Evolutionary conservation across 1,139 yeast species (phyloP).

Genomic region (Citeromyces siamensis): DNA sequence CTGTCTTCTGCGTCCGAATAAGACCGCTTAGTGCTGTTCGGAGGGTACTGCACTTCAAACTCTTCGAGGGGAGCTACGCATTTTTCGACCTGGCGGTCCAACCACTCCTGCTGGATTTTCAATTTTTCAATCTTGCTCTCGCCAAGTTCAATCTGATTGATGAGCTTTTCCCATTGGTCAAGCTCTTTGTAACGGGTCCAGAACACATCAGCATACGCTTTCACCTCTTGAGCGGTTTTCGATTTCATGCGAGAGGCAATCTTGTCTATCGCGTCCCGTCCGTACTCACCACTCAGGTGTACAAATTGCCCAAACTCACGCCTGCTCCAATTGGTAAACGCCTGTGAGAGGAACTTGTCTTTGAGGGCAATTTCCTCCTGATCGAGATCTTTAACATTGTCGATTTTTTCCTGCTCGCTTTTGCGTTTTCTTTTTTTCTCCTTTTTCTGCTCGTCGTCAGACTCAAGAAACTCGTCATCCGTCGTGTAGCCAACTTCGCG

Average conservation of each 20-base stretch:
- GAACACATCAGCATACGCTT: slow-evolving; percentile 53
- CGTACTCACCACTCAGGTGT: slow-evolving; percentile 71
- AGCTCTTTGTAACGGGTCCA: slow-evolving; percentile 65
- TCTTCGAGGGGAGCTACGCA: slow-evolving; percentile 66
- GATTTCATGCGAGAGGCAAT: slow-evolving; percentile 60
- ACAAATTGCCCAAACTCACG: slow-evolving; percentile 83
- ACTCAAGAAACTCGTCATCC: slow-evolving; percentile 27
- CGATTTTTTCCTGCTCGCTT: slow-evolving; percentile 53
- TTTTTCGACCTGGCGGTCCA: slow-evolving; percentile 50
- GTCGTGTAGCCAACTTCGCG: slow-evolving; percentile 36
- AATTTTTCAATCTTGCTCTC: slow-evolving; percentile 66
- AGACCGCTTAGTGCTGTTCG: slow-evolving; percentile 80
- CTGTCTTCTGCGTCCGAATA: slow-evolving; percentile 84
- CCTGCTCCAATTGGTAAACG: slow-evolving; percentile 75
- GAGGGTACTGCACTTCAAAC: slow-evolving; percentile 70
- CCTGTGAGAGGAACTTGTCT: slow-evolving; percentile 43
- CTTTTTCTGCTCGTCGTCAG: slow-evolving; percentile 34
- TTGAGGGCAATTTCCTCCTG: slow-evolving; percentile 63
- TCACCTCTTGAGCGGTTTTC: slow-evolving; percentile 60
- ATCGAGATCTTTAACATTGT: slow-evolving; percentile 58
- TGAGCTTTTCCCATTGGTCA: slow-evolving; percentile 78
- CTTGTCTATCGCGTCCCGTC: slow-evolving; percentile 46
- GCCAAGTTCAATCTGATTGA: slow-evolving; percentile 79
- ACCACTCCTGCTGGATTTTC: slow-evolving; percentile 50
- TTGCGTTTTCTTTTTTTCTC: slow-evolving; percentile 27